Evolutionary conservation across 371 early-diverging fungal species (phyloP).

Genomic region (Mortierella sp.): DNA sequence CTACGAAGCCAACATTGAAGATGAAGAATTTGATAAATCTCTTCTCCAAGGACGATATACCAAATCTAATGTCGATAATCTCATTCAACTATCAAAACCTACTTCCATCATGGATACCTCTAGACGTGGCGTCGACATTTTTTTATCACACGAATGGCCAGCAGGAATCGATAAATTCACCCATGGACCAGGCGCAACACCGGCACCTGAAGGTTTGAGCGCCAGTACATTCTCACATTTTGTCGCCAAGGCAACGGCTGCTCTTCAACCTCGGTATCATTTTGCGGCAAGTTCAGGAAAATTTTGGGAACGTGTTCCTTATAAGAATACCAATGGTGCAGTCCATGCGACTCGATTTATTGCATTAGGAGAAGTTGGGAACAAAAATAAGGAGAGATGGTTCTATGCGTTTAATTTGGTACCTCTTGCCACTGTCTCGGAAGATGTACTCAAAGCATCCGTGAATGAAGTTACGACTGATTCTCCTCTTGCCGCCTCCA

Average conservation of each 20-base stretch:
- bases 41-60: constrained; percentile 38
- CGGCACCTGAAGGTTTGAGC: constrained; percentile 23
- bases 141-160: constrained; percentile 88
- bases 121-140: constrained; percentile 78
- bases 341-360: constrained; percentile 86
- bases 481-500: constrained; percentile 65
- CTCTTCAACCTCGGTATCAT: constrained; percentile 88
- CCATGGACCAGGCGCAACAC: constrained; percentile 11
- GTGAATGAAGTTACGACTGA: constrained; percentile 71
- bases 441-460: constrained; percentile 51
- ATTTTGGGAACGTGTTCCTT: constrained; percentile 92
- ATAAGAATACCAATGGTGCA: constrained; percentile 69
- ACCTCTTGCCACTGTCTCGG: constrained; percentile 69
- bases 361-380: constrained; percentile 81
- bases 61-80: constrained; percentile 45
- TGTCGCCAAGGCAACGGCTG: constrained; percentile 63
- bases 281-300: constrained; percentile 76
- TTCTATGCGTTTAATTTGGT: constrained; percentile 91
- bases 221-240: constrained; percentile 53
- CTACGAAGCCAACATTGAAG: constrained; percentile 39
- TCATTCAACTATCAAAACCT: constrained; percentile 55
- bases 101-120: constrained; percentile 58
- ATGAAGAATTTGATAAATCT: constrained; percentile 24
- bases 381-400: constrained; percentile 80
- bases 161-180: constrained; percentile 58